Conservation (phyloP, 257 asterid species). For the Plantago elongata region DNA sequence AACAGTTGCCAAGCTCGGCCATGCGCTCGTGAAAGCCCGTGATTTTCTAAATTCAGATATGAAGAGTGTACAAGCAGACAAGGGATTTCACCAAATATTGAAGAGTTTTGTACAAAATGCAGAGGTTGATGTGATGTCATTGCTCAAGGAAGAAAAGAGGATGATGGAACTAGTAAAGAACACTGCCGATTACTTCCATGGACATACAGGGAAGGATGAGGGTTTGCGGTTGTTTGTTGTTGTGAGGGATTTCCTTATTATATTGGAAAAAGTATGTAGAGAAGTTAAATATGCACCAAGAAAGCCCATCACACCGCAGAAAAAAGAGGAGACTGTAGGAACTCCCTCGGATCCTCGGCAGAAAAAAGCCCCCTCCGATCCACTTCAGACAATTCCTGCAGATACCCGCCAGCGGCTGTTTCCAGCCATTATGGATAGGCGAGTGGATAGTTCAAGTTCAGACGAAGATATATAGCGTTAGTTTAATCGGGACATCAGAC, state of each 20-base stretch:
- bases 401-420: constrained; percentile 56
- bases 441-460: constrained; percentile 57
- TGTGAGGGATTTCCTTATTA: constrained; percentile 70
- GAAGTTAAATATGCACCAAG: constrained; percentile 52
- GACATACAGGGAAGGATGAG: constrained; percentile 77
- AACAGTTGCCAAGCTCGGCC: constrained; percentile 51
- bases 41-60: constrained; percentile 54
- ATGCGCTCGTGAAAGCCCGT: constrained; percentile 44
- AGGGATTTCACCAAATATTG: constrained; percentile 54
- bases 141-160: constrained; percentile 78
- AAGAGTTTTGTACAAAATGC: constrained; percentile 59
- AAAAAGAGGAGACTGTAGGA: constrained; percentile 28
- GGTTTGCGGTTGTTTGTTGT: constrained; percentile 69
- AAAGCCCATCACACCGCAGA: constrained; percentile 27
- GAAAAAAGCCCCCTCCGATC: constrained; percentile 1
- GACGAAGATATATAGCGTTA: constrained; percentile 61
- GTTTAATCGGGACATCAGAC: constrained; percentile 7
- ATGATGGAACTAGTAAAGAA: constrained; percentile 76
- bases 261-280: constrained; percentile 70
- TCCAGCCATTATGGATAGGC: constrained; percentile 65
- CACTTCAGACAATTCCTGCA: constrained; percentile 21
- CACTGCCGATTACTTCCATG: constrained; percentile 84
- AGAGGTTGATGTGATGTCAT: constrained; percentile 55
- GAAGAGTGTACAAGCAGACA: constrained; percentile 42
- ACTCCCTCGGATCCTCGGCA: constrained; percentile 17